Evolutionary conservation across 345 rosid species (phyloP), one percentile per base, ranked within the genome.

Genomic region (Sapria himalayana): DNA sequence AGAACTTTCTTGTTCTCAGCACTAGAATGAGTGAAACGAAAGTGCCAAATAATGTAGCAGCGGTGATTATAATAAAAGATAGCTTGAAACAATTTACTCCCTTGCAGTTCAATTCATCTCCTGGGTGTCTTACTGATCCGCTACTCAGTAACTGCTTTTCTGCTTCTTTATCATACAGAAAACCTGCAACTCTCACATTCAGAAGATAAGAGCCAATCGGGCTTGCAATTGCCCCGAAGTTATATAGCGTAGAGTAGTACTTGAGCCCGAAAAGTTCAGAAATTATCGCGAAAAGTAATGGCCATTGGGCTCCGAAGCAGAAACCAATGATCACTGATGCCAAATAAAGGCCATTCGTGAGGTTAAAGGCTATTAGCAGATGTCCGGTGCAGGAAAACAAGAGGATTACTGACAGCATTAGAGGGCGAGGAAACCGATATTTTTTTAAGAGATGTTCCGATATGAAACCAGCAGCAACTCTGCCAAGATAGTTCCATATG

Each of bases 191-290:
- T 23, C 39, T 52, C 19, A 77, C 89, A 24, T 46, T 71, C 5
- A 77, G 70, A 36, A 77, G 9, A 36, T 77, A 77, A 1, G 56
- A 58, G 3, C 89, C 89, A 9, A 77, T 29, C 0, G 89, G 89
- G 48, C 78, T 73, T 0, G 82, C 89, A 45, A 60, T 62, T 0
- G 61, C 29, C n/a, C 82, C 82, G 15, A 67, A 74, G 49, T 71
- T 75, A 60, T 58, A 72, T 9, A 75, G 42, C 1, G 80, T 75
- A 1, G 85, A 64, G 51, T 72, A 75, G 41, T 75, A 72, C 41
- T 71, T 75, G 20, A 75, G 67, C 11, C 85, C 85, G 22, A 75
- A 75, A 2, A 75, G 33, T 43, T 76, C 79, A 0, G 85, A 76
- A 5, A 76, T 72, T 19, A 76, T 66, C 0, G 70, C 72, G 31